phyloP scores from a whole-genome alignment of 805 yeast species.

The Candida mattraensis region DNA sequence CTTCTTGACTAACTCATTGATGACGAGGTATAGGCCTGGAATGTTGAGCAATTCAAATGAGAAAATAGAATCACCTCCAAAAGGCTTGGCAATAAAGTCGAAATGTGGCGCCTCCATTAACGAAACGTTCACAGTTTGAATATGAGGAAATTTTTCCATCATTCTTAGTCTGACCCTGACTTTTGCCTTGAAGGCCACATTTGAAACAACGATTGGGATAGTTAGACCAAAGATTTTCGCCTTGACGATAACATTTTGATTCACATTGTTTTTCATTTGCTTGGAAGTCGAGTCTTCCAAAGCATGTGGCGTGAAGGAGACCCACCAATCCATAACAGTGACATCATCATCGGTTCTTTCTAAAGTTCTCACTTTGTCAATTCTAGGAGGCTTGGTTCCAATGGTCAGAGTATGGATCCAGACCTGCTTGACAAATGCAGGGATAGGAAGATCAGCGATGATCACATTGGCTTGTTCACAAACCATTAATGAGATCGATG shows the following conservation, averaged over 20 bases:
- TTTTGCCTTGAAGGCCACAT: conserved; percentile 72
- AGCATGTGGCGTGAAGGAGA: conserved; percentile 91
- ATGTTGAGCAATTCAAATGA: conserved; percentile 84
- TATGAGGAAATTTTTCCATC: conserved; percentile 89
- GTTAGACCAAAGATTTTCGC: conserved; percentile 80
- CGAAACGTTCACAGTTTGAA: conserved; percentile 86
- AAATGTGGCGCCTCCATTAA: conserved; percentile 83
- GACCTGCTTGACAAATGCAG: conserved; percentile 77
- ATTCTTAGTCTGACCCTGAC: conserved; percentile 83
- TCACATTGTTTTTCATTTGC: conserved; percentile 80
- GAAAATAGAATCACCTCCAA: conserved; percentile 76
- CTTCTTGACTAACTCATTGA: conserved; percentile 81
- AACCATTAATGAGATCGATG: conserved; percentile 81
- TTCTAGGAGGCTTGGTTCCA: conserved; percentile 94
- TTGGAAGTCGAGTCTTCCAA: conserved; percentile 79
- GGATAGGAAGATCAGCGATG: conserved; percentile 72
- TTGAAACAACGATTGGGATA: conserved; percentile 76
- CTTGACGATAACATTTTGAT: conserved; percentile 76
- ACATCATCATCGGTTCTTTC: conserved; percentile 89
- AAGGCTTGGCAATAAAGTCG: conserved; percentile 76
- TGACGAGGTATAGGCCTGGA: conserved; percentile 84
- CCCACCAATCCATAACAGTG: conserved; percentile 97
- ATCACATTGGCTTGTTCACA: conserved; percentile 84
- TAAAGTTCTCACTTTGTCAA: conserved; percentile 86
- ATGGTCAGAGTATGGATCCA: conserved; percentile 88